These are phyloP conservation scores for Polytolypa hystricis DNA, from an alignment of 2,329 filamentous ascomycete species.

Conservation along the genomic window DNA sequence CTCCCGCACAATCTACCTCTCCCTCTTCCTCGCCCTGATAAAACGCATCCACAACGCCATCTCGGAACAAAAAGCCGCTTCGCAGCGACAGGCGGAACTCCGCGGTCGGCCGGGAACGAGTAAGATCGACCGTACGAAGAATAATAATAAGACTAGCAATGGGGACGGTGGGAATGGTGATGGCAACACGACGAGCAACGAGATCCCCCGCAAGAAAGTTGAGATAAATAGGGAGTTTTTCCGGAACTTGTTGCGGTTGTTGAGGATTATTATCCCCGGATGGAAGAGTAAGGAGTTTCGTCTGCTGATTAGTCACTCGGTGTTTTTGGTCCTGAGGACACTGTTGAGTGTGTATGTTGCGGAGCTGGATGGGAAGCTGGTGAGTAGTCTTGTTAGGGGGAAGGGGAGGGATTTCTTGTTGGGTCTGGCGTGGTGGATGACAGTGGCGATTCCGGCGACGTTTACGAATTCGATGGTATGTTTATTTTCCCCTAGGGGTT, in stretches of 20 bases:
- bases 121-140: slow-evolving; percentile 15
- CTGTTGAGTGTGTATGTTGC: slow-evolving; percentile 92
- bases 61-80: slow-evolving; percentile 81
- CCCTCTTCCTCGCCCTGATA: slow-evolving; percentile 65
- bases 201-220: slow-evolving; percentile 57
- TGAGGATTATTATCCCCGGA: slow-evolving; percentile 81
- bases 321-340: slow-evolving; percentile 83
- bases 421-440: slow-evolving; percentile 95
- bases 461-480: slow-evolving; percentile 97
- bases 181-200: slow-evolving; percentile 15
- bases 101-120: slow-evolving; percentile 41
- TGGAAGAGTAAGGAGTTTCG: slow-evolving; percentile 82
- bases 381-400: slow-evolving; percentile 83
- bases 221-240: slow-evolving; percentile 86
- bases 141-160: slow-evolving; percentile 1
- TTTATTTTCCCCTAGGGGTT: slow-evolving; percentile 5
- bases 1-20: slow-evolving; percentile 72
- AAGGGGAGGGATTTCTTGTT: slow-evolving; percentile 82
- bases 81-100: slow-evolving; percentile 53
- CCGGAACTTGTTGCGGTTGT: slow-evolving; percentile 61
- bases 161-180: slow-evolving; percentile 18
- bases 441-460: slow-evolving; percentile 87
- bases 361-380: slow-evolving; percentile 85
- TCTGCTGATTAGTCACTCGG: slow-evolving; percentile 77
- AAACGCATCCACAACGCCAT: slow-evolving; percentile 88